Conservation (phyloP, 805 yeast species). For the Zygosaccharomyces rouxii region DNA sequence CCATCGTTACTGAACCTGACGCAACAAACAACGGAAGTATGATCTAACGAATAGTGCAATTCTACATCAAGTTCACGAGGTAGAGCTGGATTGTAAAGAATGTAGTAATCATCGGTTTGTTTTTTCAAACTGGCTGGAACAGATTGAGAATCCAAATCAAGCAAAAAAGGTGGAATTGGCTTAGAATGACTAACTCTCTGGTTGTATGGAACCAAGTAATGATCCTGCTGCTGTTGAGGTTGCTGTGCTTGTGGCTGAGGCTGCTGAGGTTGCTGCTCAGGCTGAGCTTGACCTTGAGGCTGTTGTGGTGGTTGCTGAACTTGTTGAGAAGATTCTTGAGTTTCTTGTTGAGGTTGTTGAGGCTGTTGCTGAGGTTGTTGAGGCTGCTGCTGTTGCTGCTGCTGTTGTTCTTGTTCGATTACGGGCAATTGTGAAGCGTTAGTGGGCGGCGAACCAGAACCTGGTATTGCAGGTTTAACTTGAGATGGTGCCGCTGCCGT, state of each 20-base stretch:
- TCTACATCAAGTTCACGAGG: constrained; percentile 76
- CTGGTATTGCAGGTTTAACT: constrained; percentile 5
- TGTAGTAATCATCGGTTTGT: constrained; percentile 79
- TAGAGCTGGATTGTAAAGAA: constrained; percentile 84
- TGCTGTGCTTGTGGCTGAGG: constrained; percentile 15
- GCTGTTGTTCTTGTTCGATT: not conserved
- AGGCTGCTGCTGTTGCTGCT: constrained; percentile 13
- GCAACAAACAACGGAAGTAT: constrained; percentile 93
- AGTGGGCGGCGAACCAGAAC: constrained; percentile 18
- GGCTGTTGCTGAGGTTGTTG: constrained; percentile 9
- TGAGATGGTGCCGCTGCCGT: constrained; percentile 12
- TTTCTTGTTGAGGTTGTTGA: constrained; percentile 14
- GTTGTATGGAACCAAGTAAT: constrained; percentile 38
- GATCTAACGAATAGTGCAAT: constrained; percentile 83
- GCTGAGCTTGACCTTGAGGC: constrained; percentile 14
- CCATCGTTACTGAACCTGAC: constrained; percentile 91
- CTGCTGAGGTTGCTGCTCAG: constrained; percentile 3
- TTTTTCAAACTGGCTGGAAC: constrained; percentile 76
- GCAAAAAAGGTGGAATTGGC: constrained; percentile 75
- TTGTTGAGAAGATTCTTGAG: not conserved
- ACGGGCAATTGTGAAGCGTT: constrained; percentile 8
- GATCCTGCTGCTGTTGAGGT: constrained; percentile 24
- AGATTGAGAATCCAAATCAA: constrained; percentile 72
- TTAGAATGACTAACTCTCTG: constrained; percentile 52
- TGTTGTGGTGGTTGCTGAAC: constrained; percentile 6